These are phyloP conservation scores for Pythium apleroticum DNA, from an alignment of 352 stramenopile species.

Conservation along the genomic window DNA sequence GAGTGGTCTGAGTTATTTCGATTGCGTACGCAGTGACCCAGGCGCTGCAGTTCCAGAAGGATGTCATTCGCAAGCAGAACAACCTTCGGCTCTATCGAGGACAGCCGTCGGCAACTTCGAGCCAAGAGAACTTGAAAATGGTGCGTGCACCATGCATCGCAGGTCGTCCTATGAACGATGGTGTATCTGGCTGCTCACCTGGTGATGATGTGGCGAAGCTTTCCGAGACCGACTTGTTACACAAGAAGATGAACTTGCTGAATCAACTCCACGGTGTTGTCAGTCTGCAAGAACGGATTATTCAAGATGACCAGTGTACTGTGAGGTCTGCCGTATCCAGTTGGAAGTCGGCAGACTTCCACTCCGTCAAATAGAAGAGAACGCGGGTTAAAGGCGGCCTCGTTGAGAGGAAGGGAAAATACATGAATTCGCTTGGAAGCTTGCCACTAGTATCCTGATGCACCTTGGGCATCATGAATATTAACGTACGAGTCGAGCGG, in stretches of 20 bases:
- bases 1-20: neutral
- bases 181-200: no score
- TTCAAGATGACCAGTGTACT: constrained; percentile 64
- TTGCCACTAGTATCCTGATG: neutral
- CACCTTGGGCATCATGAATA: neutral
- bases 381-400: no score
- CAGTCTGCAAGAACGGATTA: constrained; percentile 45
- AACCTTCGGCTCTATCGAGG: constrained; percentile 32
- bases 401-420: neutral
- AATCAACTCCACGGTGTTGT: constrained; percentile 58
- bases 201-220: constrained; percentile 32
- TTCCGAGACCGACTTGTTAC: constrained; percentile 51
- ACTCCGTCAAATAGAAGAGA: constrained; percentile 9
- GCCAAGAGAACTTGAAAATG: constrained; percentile 30
- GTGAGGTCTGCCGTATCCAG: constrained; percentile 71
- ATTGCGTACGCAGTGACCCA: constrained; percentile 25
- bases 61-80: constrained; percentile 49
- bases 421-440: neutral
- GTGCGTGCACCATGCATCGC: constrained; percentile 23
- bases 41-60: constrained; percentile 49
- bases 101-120: constrained; percentile 22
- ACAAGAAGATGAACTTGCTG: constrained; percentile 52
- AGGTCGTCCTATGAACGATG: no score
- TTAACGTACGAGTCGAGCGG: neutral
- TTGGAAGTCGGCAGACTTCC: constrained; percentile 50